These are phyloP conservation scores for Zoysia pacifica DNA, from an alignment of 176 grass and related monocot genomes.

Conservation along the genomic window DNA sequence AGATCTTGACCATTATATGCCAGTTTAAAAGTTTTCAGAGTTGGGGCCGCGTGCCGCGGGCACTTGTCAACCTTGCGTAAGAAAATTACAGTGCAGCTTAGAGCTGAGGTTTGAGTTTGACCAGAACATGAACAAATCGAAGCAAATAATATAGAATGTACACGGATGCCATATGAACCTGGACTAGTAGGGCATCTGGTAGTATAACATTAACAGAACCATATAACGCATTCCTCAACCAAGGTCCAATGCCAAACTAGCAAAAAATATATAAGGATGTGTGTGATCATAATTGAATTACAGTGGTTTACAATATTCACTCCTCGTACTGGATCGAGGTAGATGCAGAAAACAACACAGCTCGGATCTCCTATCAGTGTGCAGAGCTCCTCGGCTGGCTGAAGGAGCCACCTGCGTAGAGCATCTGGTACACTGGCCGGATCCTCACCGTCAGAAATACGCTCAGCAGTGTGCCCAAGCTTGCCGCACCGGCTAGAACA, in stretches of 20 bases:
- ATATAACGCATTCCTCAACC: neutral
- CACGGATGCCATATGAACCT: neutral
- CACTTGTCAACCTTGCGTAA: neutral
- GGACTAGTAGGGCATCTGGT: slow-evolving; percentile 19
- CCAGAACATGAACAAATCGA: neutral
- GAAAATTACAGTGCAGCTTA: neutral
- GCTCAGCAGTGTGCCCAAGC: slow-evolving; percentile 75
- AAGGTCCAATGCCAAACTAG: neutral
- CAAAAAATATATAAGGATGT: neutral
- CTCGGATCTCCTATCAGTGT: slow-evolving; percentile 43
- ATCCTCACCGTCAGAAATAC: slow-evolving; percentile 70
- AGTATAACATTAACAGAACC: neutral
- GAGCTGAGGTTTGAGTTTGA: neutral
- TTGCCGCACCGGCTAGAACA: slow-evolving; percentile 62
- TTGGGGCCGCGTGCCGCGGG: neutral
- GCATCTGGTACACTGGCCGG: slow-evolving; percentile 83
- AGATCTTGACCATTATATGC: slow-evolving; percentile 5
- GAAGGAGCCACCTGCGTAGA: slow-evolving; percentile 85
- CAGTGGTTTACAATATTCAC: neutral
- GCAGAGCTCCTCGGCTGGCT: slow-evolving; percentile 56
- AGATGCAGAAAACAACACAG: neutral
- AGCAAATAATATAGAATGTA: neutral
- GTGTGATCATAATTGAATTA: slow-evolving; percentile 9
- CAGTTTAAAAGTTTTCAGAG: neutral
- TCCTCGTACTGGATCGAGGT: neutral